phyloP scores from a whole-genome alignment of 257 asterid species.

The Osmanthus fragrans region DNA sequence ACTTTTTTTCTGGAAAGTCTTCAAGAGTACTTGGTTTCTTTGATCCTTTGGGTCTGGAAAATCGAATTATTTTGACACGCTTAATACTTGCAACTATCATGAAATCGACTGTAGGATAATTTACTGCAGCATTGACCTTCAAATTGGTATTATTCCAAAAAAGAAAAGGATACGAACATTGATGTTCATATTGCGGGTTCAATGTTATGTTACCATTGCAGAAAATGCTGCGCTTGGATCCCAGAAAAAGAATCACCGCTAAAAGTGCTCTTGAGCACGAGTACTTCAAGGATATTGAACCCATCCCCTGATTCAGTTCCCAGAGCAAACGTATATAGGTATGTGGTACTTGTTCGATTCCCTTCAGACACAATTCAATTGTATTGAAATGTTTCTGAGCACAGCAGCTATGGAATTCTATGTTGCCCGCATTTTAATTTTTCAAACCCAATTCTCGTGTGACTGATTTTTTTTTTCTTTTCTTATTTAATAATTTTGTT shows the following conservation, averaged over 20 bases:
- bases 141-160: slow-evolving; percentile 10
- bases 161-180: slow-evolving; percentile 25
- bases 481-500: slow-evolving; percentile 21
- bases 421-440: slow-evolving; percentile 23
- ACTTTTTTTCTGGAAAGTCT: background rate
- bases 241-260: slow-evolving; percentile 88
- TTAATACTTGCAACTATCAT: background rate
- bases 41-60: background rate
- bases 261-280: slow-evolving; percentile 86
- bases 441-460: slow-evolving; percentile 35
- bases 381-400: slow-evolving; percentile 28
- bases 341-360: slow-evolving; percentile 32
- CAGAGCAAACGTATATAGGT: slow-evolving; percentile 62
- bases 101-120: background rate
- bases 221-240: slow-evolving; percentile 84
- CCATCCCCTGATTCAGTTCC: slow-evolving; percentile 52
- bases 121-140: background rate
- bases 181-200: slow-evolving; percentile 13
- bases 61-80: background rate
- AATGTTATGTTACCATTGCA: slow-evolving; percentile 24
- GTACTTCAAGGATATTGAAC: slow-evolving; percentile 79
- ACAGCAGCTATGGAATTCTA: slow-evolving; percentile 25
- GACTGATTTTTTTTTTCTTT: slow-evolving; percentile 25
- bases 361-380: slow-evolving; percentile 33
- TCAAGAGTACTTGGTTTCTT: background rate